Evolutionary conservation across 192 early-diverging fungal genomes (phyloP).

Genomic region (Coemansia sp.): DNA sequence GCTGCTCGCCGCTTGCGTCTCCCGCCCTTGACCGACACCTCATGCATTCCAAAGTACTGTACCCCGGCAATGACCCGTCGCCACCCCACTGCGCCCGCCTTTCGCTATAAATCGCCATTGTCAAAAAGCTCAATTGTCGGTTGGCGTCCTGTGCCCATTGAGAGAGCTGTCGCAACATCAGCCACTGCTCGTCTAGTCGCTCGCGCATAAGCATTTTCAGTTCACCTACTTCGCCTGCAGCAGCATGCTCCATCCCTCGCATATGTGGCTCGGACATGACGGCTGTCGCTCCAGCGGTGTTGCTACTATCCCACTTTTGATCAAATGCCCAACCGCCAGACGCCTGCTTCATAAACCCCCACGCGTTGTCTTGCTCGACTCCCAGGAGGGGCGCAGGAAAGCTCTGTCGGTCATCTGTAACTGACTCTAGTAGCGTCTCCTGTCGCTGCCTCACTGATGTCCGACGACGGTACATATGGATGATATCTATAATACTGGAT

Average conservation of each 20-base stretch:
- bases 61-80: background rate
- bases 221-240: conserved; percentile 24
- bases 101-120: conserved; percentile 20
- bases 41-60: background rate
- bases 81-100: background rate
- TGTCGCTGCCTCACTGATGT: conserved; percentile 8
- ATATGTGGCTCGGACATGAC: background rate
- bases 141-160: conserved; percentile 38
- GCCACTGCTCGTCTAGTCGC: conserved; percentile 51
- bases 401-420: background rate
- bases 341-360: conserved; percentile 1
- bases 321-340: background rate
- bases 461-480: conserved; percentile 7
- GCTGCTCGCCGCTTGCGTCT: background rate
- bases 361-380: conserved; percentile 11
- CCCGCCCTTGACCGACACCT: background rate
- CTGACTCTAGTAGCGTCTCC: background rate
- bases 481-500: conserved; percentile 1
- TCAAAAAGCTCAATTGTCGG: conserved; percentile 29
- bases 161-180: conserved; percentile 36
- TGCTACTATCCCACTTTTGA: background rate
- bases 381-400: background rate
- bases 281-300: conserved; percentile 4
- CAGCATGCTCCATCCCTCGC: conserved; percentile 1
- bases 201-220: conserved; percentile 28